Conservation (phyloP, 2,329 filamentous ascomycete genomes). For the Akanthomyces muscarius region DNA sequence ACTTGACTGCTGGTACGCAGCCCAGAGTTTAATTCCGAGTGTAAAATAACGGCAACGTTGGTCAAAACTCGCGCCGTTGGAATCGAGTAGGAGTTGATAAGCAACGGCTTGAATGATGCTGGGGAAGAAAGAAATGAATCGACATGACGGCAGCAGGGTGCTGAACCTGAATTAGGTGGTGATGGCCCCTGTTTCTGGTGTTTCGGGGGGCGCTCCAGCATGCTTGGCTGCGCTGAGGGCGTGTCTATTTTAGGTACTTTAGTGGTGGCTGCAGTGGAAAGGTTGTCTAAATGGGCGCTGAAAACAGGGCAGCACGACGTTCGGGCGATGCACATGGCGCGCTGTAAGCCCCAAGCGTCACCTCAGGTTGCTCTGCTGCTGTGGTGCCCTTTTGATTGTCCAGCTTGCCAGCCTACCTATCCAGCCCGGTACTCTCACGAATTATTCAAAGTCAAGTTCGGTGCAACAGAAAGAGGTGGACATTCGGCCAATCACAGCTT, state of each 20-base stretch:
- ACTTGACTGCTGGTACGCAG: background rate
- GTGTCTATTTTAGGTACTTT: too few species aligned
- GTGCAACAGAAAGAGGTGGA: background rate
- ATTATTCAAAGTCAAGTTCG: background rate
- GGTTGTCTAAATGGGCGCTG: background rate
- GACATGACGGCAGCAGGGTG: background rate
- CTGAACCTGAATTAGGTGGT: background rate
- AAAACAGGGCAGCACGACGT: background rate
- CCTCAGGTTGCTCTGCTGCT: too few species aligned
- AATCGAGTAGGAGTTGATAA: too few species aligned
- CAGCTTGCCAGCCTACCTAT: background rate
- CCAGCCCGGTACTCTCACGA: background rate
- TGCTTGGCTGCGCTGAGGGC: background rate
- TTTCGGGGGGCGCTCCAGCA: slow-evolving; percentile 5
- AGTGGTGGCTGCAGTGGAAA: background rate
- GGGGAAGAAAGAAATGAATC: background rate
- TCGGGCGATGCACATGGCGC: background rate
- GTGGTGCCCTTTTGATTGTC: too few species aligned
- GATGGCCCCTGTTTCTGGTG: slow-evolving; percentile 4
- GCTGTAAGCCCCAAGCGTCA: background rate
- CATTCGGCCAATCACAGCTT: background rate
- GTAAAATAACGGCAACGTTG: background rate
- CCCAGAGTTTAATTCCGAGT: background rate
- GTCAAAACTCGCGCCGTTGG: background rate
- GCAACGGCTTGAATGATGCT: background rate